Conservation (phyloP, 306 rosid species). For the Ceratonia siliqua region DNA sequence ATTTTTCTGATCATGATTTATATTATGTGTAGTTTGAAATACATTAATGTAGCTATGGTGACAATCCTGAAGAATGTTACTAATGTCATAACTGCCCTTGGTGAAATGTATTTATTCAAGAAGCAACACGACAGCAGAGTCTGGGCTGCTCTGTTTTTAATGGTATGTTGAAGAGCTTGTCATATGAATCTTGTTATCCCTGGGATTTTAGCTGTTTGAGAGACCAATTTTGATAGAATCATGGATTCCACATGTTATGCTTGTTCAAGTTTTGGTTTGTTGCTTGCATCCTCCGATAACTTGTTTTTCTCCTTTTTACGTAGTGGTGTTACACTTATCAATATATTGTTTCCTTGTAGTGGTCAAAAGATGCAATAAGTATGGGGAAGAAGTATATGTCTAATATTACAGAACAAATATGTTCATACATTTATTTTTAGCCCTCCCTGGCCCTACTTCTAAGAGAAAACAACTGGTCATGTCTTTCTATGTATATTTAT, state of each 20-base stretch:
- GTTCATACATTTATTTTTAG: too few relatives aligned
- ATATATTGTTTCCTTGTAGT: too few relatives aligned
- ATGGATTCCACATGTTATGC: background rate
- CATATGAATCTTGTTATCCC: background rate
- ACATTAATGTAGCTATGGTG: conserved; percentile 99
- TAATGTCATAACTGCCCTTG: conserved; percentile 94
- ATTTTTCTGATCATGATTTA: conserved; percentile 28
- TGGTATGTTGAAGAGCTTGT: conserved; percentile 60
- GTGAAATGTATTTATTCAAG: conserved; percentile 89
- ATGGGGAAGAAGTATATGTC: too few relatives aligned
- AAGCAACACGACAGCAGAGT: conserved; percentile 89
- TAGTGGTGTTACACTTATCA: too few relatives aligned
- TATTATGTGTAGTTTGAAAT: conserved; percentile 82
- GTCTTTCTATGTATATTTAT: too few relatives aligned
- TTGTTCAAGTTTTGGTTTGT: conserved; percentile 20
- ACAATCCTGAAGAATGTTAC: conserved; percentile 96
- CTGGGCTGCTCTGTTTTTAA: conserved; percentile 93
- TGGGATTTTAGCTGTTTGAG: conserved; percentile 20
- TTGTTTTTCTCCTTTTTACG: too few relatives aligned
- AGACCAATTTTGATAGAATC: conserved; percentile 4
- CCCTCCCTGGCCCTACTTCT: too few relatives aligned
- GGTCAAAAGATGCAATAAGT: too few relatives aligned
- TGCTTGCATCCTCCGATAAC: conserved; percentile 4
- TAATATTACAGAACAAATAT: too few relatives aligned
- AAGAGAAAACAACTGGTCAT: too few relatives aligned